These are phyloP conservation scores for Flagelloscypha sp. DNA, from an alignment of 768 basidiomycete species.

Conservation along the genomic window DNA sequence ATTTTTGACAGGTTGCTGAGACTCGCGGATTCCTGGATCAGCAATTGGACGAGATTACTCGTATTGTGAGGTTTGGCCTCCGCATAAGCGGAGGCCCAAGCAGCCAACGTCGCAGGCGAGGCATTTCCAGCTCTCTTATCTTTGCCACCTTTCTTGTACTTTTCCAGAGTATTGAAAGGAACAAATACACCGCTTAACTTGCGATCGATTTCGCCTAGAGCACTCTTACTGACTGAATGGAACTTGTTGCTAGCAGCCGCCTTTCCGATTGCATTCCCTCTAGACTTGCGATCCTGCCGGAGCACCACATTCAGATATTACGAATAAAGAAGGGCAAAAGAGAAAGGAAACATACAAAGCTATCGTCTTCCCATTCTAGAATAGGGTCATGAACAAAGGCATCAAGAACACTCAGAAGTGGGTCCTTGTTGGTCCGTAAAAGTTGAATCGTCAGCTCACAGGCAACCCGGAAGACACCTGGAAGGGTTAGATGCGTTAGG, in stretches of 20 bases:
- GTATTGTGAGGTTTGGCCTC: conserved; percentile 59
- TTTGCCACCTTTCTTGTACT: conserved; percentile 32
- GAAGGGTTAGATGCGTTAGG: neutral
- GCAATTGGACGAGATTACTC: conserved; percentile 80
- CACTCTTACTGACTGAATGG: conserved; percentile 59
- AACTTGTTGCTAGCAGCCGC: conserved; percentile 59
- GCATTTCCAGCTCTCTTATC: too few species aligned
- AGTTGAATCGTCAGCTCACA: conserved; percentile 87
- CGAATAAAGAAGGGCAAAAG: conserved; percentile 1
- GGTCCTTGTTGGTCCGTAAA: conserved; percentile 85
- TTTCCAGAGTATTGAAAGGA: conserved; percentile 35
- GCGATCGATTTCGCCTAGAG: conserved; percentile 72
- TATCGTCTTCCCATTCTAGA: conserved; percentile 89
- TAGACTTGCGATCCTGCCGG: conserved; percentile 42
- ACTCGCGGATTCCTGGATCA: conserved; percentile 86
- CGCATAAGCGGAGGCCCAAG: too few species aligned
- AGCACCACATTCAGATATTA: conserved; percentile 2
- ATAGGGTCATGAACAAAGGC: conserved; percentile 97
- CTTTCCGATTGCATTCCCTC: conserved; percentile 36
- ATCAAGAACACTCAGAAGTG: conserved; percentile 90
- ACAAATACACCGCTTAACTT: conserved; percentile 73
- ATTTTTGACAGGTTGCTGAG: conserved; percentile 68
- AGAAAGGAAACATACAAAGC: conserved; percentile 32
- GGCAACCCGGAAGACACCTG: conserved; percentile 83
- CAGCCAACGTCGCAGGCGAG: too few species aligned